Percentiles rank a stretch among this genome's conserved stretches.
Conservation (phyloP, 2,329 filamentous ascomycete genomes). For the Exophiala sp. region DNA sequence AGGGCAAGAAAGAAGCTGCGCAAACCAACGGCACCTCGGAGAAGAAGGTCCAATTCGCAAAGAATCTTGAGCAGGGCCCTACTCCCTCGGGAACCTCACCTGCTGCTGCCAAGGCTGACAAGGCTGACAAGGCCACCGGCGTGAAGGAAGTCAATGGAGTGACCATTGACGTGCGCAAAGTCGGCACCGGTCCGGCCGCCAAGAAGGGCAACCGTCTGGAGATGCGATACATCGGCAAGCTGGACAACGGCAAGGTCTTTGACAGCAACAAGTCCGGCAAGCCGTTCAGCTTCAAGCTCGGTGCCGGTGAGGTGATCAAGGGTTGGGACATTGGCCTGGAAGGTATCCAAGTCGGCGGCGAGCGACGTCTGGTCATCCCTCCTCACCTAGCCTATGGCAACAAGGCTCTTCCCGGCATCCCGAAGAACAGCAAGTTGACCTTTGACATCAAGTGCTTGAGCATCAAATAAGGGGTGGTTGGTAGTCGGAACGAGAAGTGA, state of each 20-base stretch:
- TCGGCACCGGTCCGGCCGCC: constrained; percentile 72
- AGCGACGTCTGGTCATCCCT: constrained; percentile 87
- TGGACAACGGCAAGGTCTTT: constrained; percentile 88
- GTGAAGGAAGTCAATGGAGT: constrained; percentile 82
- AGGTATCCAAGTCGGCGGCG: constrained; percentile 89
- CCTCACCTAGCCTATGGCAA: constrained; percentile 83
- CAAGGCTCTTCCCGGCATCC: constrained; percentile 75
- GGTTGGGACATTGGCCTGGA: constrained; percentile 93
- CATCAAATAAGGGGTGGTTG: constrained; percentile 21
- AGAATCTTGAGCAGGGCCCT: constrained; percentile 96
- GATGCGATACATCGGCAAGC: constrained; percentile 98
- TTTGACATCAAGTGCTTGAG: constrained; percentile 81
- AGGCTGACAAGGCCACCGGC: constrained; percentile 54
- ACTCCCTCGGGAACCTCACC: constrained; percentile 58
- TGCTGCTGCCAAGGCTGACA: constrained; percentile 38
- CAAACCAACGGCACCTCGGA: constrained; percentile 54
- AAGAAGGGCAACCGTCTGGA: constrained; percentile 88
- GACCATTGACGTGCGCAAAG: constrained; percentile 90
- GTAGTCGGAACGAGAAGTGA: too few species aligned
- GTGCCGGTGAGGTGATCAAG: constrained; percentile 93
- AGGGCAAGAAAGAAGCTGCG: constrained; percentile 53
- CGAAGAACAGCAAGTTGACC: constrained; percentile 79
- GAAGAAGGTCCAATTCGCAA: constrained; percentile 91
- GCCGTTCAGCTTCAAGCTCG: constrained; percentile 93
- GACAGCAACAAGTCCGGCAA: constrained; percentile 93